Percentiles rank a stretch among this genome's conserved stretches.
These are phyloP conservation scores for Xylariaceae sp. DNA, from an alignment of 2,329 filamentous ascomycete species.

Conservation along the genomic window DNA sequence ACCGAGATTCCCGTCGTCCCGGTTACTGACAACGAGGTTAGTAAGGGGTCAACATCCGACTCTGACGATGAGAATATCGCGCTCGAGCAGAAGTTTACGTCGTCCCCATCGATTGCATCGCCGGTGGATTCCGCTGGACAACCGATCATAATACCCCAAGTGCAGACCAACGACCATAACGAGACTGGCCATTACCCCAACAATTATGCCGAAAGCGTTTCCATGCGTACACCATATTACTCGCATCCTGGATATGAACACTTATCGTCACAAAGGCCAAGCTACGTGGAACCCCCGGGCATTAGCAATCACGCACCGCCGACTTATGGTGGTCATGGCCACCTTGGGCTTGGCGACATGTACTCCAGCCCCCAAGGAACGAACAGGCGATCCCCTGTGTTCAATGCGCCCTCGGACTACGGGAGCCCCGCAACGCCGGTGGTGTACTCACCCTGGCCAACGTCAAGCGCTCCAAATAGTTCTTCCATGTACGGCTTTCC, in stretches of 20 bases:
- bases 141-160: constrained; percentile 8
- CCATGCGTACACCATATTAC: constrained; percentile 5
- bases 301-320: constrained; percentile 9
- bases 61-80: constrained; percentile 4
- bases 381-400: constrained; percentile 44
- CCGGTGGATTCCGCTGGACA: constrained; percentile 1
- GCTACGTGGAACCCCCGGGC: constrained; percentile 26
- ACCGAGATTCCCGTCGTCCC: constrained; percentile 13
- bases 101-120: constrained; percentile 2
- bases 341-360: constrained; percentile 41
- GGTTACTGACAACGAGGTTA: background rate
- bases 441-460: constrained; percentile 44
- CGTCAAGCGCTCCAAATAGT: constrained; percentile 38
- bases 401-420: constrained; percentile 42
- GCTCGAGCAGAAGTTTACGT: constrained; percentile 4
- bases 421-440: constrained; percentile 34
- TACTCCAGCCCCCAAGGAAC: constrained; percentile 42
- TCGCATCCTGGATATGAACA: constrained; percentile 33
- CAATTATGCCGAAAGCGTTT: background rate
- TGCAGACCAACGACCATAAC: constrained; percentile 3
- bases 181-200: constrained; percentile 6
- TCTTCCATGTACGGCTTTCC: constrained; percentile 44
- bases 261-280: constrained; percentile 37
- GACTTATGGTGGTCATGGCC: constrained; percentile 29
- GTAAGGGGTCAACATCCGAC: constrained; percentile 1